phyloP scores from a whole-genome alignment of 192 early-diverging fungal species.

The Coemansia sp. region DNA sequence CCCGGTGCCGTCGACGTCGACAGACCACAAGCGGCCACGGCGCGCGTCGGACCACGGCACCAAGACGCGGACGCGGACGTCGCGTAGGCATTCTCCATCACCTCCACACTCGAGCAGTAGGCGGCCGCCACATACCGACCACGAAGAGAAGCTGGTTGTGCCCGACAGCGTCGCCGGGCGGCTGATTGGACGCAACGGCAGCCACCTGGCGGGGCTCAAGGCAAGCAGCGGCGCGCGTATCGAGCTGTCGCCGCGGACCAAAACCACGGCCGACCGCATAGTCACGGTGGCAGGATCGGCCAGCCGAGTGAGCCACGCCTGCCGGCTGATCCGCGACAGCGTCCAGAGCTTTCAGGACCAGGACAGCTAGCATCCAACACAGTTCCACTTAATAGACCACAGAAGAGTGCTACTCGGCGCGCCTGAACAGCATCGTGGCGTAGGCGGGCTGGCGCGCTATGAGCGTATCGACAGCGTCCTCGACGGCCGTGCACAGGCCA shows the following conservation, averaged over 20 bases:
- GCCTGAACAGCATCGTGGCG: slow-evolving; percentile 22
- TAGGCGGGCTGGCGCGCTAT: slow-evolving; percentile 43
- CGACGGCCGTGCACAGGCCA: slow-evolving; percentile 38
- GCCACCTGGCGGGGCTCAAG: slow-evolving; percentile 9
- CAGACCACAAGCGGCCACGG: slow-evolving; percentile 13
- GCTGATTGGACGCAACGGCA: slow-evolving; percentile 42
- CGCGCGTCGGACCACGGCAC: slow-evolving; percentile 19
- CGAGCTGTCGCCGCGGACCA: slow-evolving; percentile 26
- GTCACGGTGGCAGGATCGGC: slow-evolving; percentile 27
- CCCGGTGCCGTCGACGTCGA: background rate
- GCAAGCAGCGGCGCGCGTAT: slow-evolving; percentile 30
- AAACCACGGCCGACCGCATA: slow-evolving; percentile 23
- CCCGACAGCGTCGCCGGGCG: slow-evolving; percentile 32
- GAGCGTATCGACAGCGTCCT: slow-evolving; percentile 41
- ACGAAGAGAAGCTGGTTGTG: slow-evolving; percentile 31
- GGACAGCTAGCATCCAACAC: background rate
- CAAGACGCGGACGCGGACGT: background rate
- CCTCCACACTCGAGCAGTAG: background rate
- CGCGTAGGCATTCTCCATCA: background rate
- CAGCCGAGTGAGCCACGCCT: slow-evolving; percentile 13
- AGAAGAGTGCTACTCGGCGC: background rate
- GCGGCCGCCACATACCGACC: background rate
- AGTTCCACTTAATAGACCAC: background rate
- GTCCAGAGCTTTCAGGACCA: slow-evolving; percentile 23
- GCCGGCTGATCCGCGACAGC: slow-evolving; percentile 17